These are phyloP conservation scores for Kodamaea ohmeri DNA, from an alignment of 1,139 yeast species.

Conservation along the genomic window DNA sequence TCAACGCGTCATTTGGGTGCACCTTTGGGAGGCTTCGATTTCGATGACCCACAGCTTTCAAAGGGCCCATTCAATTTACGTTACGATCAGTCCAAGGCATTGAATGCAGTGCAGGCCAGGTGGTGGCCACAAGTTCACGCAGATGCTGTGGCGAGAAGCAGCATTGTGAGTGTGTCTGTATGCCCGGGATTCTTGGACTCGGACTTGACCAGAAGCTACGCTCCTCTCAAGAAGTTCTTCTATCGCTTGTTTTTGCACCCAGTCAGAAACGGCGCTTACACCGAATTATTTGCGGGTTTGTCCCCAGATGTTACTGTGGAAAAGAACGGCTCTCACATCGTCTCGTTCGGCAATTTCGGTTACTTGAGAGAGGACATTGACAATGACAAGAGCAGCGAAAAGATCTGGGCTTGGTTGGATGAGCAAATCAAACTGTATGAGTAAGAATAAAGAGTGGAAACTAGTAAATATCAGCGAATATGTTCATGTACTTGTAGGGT, in stretches of 20 bases:
- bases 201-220: slow-evolving; percentile 35
- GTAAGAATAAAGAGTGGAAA: too few relatives aligned
- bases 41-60: slow-evolving; percentile 30
- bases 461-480: too few relatives aligned
- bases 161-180: slow-evolving; percentile 35
- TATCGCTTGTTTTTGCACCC: slow-evolving; percentile 6
- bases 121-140: slow-evolving; percentile 39
- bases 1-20: slow-evolving; percentile 39
- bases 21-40: slow-evolving; percentile 40
- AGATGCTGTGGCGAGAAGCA: slow-evolving; percentile 15
- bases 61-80: slow-evolving; percentile 13
- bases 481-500: too few relatives aligned
- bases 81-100: slow-evolving; percentile 52
- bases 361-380: slow-evolving; percentile 11
- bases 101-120: slow-evolving; percentile 40
- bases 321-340: slow-evolving; percentile 10
- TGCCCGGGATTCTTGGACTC: slow-evolving; percentile 49
- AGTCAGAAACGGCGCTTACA: slow-evolving; percentile 21
- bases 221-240: not conserved
- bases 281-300: slow-evolving; percentile 24
- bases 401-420: slow-evolving; percentile 13
- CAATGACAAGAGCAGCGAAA: slow-evolving; percentile 6
- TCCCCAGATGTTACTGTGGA: slow-evolving; percentile 17
- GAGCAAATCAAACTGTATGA: slow-evolving; percentile 3
- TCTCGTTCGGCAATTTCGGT: slow-evolving; percentile 12